Evolutionary conservation across 495 filamentous ascomycete species (phyloP).

Genomic region (Talaromyces adpressus): DNA sequence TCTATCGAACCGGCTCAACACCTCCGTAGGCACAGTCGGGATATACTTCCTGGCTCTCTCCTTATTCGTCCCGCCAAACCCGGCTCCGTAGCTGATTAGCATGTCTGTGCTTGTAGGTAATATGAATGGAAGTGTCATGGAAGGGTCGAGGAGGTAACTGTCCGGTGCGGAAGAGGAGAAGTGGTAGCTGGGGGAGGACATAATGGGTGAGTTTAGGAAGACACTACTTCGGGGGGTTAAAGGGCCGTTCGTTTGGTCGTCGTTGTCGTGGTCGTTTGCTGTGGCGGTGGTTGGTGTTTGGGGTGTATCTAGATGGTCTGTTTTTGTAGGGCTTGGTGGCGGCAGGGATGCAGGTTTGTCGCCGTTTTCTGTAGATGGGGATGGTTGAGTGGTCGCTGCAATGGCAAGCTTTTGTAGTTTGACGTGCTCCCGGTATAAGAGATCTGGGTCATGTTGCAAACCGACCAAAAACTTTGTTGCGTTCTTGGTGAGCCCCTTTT

Average conservation of each 20-base stretch:
- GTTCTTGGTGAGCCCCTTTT: conserved; percentile 80
- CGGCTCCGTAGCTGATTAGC: conserved; percentile 90
- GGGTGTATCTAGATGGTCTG: conserved; percentile 23
- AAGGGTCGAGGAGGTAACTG: conserved; percentile 76
- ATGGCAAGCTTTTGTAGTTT: conserved; percentile 22
- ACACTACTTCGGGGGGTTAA: conserved; percentile 16
- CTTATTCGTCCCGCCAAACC: conserved; percentile 84
- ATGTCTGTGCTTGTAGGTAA: conserved; percentile 96
- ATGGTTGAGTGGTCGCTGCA: neutral
- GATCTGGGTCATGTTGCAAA: conserved; percentile 61
- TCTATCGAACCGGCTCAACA: conserved; percentile 80
- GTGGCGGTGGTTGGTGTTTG: conserved; percentile 33
- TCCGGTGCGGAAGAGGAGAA: conserved; percentile 9
- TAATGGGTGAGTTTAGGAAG: conserved; percentile 10
- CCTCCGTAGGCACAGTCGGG: conserved; percentile 91
- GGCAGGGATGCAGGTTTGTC: conserved; percentile 13
- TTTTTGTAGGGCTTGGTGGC: conserved; percentile 40
- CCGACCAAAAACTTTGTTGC: conserved; percentile 79
- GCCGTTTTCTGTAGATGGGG: conserved; percentile 13
- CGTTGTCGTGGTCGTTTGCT: conserved; percentile 36
- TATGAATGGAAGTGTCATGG: conserved; percentile 88
- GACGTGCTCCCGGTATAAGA: conserved; percentile 29
- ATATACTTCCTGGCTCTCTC: conserved; percentile 93
- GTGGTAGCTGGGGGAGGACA: conserved; percentile 1
- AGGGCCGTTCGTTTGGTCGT: conserved; percentile 41